Percentiles rank a stretch among this genome's conserved stretches.
Evolutionary conservation across 306 rosid genomes (phyloP).

Genomic region (Cotoneaster glaucophyllus): DNA sequence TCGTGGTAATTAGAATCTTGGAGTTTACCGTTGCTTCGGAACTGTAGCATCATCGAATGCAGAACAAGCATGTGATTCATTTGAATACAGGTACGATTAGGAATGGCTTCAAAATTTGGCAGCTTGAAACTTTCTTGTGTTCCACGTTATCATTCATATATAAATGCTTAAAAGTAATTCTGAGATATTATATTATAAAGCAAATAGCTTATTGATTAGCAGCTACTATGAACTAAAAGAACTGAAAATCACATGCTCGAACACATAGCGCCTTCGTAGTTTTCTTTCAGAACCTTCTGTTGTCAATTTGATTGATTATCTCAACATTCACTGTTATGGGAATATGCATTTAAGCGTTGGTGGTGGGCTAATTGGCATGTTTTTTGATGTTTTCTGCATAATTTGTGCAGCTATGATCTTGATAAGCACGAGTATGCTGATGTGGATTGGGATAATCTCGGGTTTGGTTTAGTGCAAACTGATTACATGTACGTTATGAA

Average conservation of each 20-base stretch:
- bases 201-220: neutral
- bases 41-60: neutral
- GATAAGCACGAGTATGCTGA: slow-evolving; percentile 50
- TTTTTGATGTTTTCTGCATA: neutral
- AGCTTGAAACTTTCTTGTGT: neutral
- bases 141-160: no score
- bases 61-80: slow-evolving; percentile 4
- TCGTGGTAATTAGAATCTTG: neutral
- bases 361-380: neutral
- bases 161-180: neutral
- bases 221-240: neutral
- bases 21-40: neutral
- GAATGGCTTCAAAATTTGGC: neutral
- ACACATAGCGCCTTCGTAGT: neutral
- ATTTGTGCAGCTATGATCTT: slow-evolving; percentile 1
- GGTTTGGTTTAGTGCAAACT: slow-evolving; percentile 63
- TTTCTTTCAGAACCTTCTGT: no score
- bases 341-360: neutral
- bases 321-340: neutral
- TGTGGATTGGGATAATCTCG: slow-evolving; percentile 74
- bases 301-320: neutral
- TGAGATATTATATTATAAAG: neutral
- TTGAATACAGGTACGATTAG: slow-evolving; percentile 1
- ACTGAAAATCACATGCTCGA: neutral
- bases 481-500: slow-evolving; percentile 68